Evolutionary conservation across 345 rosid species (phyloP).

Genomic region (Raphanus raphanistrum): DNA sequence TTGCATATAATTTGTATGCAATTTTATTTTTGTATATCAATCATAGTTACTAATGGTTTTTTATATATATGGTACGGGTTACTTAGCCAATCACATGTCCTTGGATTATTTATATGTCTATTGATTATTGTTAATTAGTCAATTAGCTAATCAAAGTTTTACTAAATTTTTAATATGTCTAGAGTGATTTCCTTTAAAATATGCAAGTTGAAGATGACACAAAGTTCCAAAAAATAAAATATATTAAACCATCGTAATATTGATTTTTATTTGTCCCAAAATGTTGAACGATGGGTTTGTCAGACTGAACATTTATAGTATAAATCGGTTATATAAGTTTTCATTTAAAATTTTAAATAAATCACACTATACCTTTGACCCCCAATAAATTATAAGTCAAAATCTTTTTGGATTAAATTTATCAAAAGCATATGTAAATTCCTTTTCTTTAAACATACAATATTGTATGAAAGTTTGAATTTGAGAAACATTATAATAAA

Average conservation of each 20-base stretch:
- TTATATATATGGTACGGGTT: neutral
- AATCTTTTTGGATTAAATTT: too few species aligned
- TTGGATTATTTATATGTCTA: neutral
- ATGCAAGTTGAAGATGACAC: neutral
- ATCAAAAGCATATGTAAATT: too few species aligned
- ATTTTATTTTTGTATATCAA: neutral
- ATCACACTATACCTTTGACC: too few species aligned
- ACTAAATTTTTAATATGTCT: neutral
- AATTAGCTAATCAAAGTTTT: neutral
- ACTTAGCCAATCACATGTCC: neutral
- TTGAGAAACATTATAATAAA: too few species aligned
- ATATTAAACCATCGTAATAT: neutral
- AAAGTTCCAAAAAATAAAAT: neutral
- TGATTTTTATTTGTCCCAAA: neutral
- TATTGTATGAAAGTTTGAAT: too few species aligned
- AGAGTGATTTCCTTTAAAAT: neutral
- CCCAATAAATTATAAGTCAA: too few species aligned
- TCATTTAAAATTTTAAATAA: too few species aligned
- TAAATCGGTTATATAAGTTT: neutral
- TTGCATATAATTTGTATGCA: neutral
- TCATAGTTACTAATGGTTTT: neutral
- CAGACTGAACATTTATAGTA: neutral
- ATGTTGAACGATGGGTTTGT: neutral
- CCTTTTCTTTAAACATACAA: too few species aligned
- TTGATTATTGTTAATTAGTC: neutral